Conservation (phyloP, 495 filamentous ascomycete species). For the Annulohypoxylon moriforme region DNA sequence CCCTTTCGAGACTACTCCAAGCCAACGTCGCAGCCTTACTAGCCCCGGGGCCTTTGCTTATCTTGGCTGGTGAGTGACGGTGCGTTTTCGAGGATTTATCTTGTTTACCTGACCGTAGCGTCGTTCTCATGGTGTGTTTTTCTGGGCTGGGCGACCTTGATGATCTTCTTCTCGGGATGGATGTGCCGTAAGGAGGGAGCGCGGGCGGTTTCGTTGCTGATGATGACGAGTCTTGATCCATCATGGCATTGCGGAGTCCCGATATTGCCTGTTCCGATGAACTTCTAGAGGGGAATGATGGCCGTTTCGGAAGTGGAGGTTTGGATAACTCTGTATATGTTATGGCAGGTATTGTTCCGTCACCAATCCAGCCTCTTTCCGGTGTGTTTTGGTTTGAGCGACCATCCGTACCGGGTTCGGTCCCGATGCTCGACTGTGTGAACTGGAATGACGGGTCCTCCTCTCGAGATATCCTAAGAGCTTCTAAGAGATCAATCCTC, state of each 20-base stretch:
- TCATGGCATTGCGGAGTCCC: constrained; percentile 43
- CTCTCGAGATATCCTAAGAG: constrained; percentile 78
- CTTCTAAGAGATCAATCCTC: constrained; percentile 87
- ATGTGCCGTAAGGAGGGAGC: constrained; percentile 42
- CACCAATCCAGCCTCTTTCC: constrained; percentile 73
- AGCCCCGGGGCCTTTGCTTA: constrained; percentile 63
- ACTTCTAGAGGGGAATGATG: constrained; percentile 60
- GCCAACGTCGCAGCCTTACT: constrained; percentile 90
- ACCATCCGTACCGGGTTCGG: constrained; percentile 35
- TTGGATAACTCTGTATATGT: constrained; percentile 81
- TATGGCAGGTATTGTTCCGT: constrained; percentile 82
- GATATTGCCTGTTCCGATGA: constrained; percentile 62
- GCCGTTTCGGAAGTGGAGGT: constrained; percentile 72
- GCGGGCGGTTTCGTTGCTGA: constrained; percentile 47
- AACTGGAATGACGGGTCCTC: constrained; percentile 57
- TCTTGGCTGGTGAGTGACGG: constrained; percentile 45
- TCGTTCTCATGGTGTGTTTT: constrained; percentile 84
- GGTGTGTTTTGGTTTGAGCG: constrained; percentile 40
- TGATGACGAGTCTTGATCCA: constrained; percentile 48
- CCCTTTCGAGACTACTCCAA: constrained; percentile 67
- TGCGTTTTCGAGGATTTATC: constrained; percentile 69
- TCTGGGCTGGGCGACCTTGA: constrained; percentile 84
- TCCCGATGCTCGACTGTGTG: constrained; percentile 30
- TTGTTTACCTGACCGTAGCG: constrained; percentile 71
- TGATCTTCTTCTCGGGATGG: constrained; percentile 50